A percentile compares a stretch with the other conserved stretches of the same genome.
phyloP scores from a whole-genome alignment of 495 filamentous ascomycete species.

The Penicillium cinerascens region DNA sequence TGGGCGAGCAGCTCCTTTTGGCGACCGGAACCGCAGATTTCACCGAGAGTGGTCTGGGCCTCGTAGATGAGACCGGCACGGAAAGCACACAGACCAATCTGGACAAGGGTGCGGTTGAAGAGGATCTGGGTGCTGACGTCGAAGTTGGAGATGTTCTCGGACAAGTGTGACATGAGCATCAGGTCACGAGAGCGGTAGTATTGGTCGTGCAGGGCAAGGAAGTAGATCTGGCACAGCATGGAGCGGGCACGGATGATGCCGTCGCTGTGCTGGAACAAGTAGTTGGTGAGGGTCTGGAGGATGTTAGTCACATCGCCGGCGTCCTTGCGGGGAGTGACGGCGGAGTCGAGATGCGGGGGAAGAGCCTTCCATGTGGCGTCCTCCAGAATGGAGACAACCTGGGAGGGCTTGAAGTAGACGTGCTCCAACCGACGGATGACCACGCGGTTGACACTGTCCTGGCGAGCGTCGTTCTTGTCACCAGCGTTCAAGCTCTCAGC shows the following conservation, averaged over 20 bases:
- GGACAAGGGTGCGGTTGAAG: conserved; percentile 96
- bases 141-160: conserved; percentile 92
- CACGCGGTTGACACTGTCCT: conserved; percentile 84
- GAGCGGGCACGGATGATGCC: conserved; percentile 93
- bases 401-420: conserved; percentile 97
- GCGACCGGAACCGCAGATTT: conserved; percentile 93
- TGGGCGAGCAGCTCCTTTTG: conserved; percentile 98
- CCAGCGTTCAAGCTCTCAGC: conserved; percentile 72
- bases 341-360: conserved; percentile 66
- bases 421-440: conserved; percentile 94
- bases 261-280: conserved; percentile 89
- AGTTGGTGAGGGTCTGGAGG: conserved; percentile 85
- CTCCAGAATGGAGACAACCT: conserved; percentile 89
- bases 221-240: conserved; percentile 98
- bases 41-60: conserved; percentile 91
- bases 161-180: conserved; percentile 99
- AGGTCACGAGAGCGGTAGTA: conserved; percentile 97
- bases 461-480: conserved; percentile 65
- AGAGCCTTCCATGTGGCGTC: conserved; percentile 88
- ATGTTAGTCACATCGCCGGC: conserved; percentile 64
- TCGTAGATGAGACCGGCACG: conserved; percentile 95
- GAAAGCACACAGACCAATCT: conserved; percentile 98
- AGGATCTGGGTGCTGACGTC: conserved; percentile 97
- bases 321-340: conserved; percentile 68
- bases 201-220: conserved; percentile 92